These are phyloP conservation scores for Pleurotus ostreatus DNA, from an alignment of 768 basidiomycete species.

Conservation along the genomic window DNA sequence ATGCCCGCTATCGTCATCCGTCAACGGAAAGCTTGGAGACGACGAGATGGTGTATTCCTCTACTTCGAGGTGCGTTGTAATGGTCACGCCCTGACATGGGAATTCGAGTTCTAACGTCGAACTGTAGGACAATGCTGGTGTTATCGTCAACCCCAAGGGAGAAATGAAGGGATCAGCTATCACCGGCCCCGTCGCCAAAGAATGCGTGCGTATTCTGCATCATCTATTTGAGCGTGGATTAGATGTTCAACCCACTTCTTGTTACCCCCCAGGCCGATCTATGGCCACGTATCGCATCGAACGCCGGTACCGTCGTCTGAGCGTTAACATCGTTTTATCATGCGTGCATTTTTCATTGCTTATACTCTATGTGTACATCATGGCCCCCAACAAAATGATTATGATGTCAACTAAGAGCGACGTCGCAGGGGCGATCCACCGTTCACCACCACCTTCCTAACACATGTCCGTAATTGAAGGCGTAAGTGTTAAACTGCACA, in stretches of 20 bases:
- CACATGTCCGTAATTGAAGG: no score
- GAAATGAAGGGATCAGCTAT: slow-evolving; percentile 99
- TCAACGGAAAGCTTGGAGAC: slow-evolving; percentile 97
- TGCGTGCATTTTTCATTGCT: not conserved
- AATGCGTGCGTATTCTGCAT: slow-evolving; percentile 69
- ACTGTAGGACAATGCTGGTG: slow-evolving; percentile 85
- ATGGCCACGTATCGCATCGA: slow-evolving; percentile 99
- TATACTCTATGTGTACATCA: slow-evolving; percentile 1
- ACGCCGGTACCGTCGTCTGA: slow-evolving; percentile 97
- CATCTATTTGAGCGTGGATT: not conserved
- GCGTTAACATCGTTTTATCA: not conserved
- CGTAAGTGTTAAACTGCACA: no score
- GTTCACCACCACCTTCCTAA: no score
- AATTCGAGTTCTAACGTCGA: not conserved
- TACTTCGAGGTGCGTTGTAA: slow-evolving; percentile 78
- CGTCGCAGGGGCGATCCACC: no score
- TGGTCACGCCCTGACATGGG: not conserved
- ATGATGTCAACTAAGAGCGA: not conserved
- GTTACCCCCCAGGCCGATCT: slow-evolving; percentile 70
- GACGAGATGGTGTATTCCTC: slow-evolving; percentile 97
- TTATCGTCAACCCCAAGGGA: slow-evolving; percentile 97
- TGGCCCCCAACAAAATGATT: slow-evolving; percentile 8
- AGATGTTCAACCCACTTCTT: not conserved
- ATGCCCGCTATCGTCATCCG: slow-evolving; percentile 97
- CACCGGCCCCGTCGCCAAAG: slow-evolving; percentile 97